A percentile compares a stretch with the other conserved stretches of the same genome.
phyloP scores from a whole-genome alignment of 78 protist species.

The Neovahlkampfia damariscottae region DNA sequence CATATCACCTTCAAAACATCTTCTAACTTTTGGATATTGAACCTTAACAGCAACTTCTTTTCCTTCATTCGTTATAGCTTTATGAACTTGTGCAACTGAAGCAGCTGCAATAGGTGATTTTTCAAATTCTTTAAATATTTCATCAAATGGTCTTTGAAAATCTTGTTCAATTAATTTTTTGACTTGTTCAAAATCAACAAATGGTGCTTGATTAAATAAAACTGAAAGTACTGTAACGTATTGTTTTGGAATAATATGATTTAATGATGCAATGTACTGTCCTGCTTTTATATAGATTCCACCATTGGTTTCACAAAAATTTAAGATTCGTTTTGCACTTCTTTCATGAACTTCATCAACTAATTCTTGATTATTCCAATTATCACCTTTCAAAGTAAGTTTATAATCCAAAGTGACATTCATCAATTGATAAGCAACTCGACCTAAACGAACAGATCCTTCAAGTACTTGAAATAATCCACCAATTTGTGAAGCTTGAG shows the following conservation, averaged over 20 bases:
- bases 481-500: not conserved
- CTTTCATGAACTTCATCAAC: conserved; percentile 9
- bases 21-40: conserved; percentile 36
- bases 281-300: conserved; percentile 43
- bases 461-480: not conserved
- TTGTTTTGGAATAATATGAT: conserved; percentile 23
- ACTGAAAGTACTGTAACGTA: conserved; percentile 22
- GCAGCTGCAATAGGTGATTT: conserved; percentile 9
- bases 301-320: conserved; percentile 28
- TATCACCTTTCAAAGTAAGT: not conserved
- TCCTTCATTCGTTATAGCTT: not conserved
- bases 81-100: conserved; percentile 3
- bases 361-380: not conserved
- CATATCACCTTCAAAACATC: conserved; percentile 29
- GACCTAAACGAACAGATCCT: not conserved
- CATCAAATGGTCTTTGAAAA: not conserved
- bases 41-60: conserved; percentile 50
- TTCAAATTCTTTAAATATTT: conserved; percentile 4
- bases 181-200: not conserved
- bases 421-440: not conserved
- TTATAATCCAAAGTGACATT: not conserved
- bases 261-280: conserved; percentile 40
- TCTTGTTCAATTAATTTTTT: not conserved
- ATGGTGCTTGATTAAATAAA: conserved; percentile 24
- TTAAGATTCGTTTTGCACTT: conserved; percentile 18